Base-by-base conservation (phyloP, 164 flowering plant genomes). In the Vitis amurensis region DNA sequence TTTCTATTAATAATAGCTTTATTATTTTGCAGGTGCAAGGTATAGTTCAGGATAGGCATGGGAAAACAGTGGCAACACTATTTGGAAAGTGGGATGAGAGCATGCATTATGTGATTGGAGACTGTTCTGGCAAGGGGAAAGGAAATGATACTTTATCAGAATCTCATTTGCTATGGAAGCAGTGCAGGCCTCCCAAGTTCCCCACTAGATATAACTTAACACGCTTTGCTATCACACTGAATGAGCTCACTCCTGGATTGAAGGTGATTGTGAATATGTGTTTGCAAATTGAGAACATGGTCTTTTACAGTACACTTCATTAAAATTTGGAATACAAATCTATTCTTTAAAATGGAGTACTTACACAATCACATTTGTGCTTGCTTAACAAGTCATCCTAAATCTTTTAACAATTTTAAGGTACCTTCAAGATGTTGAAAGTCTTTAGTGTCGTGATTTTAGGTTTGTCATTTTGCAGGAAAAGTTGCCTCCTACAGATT, bases 81-180 rank as follows among this genome's bases (percentile, higher is more conserved):
- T 86, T 91, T 79, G 99, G 99, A 65, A 95, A 95, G 84, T 95
- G 99, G 99, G 94, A 93, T 74, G 97, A 92, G 72, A 91, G 94
- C 80, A 91, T 95, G 92, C 88, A 95, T 76, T 95, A 84, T 68
- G 83, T 90, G 61, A 75, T 64, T 73, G 99, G 97, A 63, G 98
- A 91, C 72, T 85, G 66, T 66, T 83, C 88, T 16, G 86, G 85
- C 48, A 93, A 88, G 75, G 91, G 83, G 51, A 87, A 86, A 78
- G 85, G 81, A 58, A 66, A 58, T 2, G 89, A 85, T 13, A 74
- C 84, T 17, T 65, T 81, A 59, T 73, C 89, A 15, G 84, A 84
- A 64, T 78, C 93, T 52, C 80, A 30, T 50, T 58, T 84, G 62
- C 89, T 90, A 50, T 90, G 96, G 96, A 88, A 88, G 68, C 66